Conservation (phyloP, 1,284 basidiomycete species). For the Microbotryomycetes sp. region DNA sequence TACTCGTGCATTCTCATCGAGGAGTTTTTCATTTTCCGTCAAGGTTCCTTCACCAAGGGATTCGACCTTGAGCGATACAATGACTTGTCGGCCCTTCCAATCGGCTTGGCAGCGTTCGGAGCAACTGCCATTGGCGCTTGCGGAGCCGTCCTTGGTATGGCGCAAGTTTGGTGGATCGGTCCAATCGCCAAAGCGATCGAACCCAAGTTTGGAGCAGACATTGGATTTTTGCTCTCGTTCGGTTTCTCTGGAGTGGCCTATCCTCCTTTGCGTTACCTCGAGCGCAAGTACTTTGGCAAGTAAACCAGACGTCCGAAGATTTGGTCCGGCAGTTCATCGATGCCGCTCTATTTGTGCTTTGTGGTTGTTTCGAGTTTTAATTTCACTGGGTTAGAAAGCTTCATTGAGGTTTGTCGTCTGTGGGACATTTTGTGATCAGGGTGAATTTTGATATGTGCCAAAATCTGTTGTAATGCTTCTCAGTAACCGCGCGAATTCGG, state of each 20-base stretch:
- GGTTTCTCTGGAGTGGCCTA: constrained; percentile 39
- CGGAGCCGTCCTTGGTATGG: constrained; percentile 40
- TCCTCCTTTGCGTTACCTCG: constrained; percentile 38
- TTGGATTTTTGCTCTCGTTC: constrained; percentile 37
- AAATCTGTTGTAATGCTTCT: no score
- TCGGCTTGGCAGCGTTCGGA: constrained; percentile 38
- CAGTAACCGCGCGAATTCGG: no score
- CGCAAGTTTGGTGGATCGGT: constrained; percentile 39
- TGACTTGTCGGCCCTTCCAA: constrained; percentile 28
- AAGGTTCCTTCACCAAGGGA: constrained; percentile 34
- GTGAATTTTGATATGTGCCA: no score
- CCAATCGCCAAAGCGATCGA: constrained; percentile 33
- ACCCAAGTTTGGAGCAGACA: constrained; percentile 3
- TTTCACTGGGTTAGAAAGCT: no score
- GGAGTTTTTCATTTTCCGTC: constrained; percentile 43
- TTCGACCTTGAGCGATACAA: constrained; percentile 42
- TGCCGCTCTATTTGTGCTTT: no score
- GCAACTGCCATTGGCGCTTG: constrained; percentile 36
- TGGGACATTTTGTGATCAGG: no score
- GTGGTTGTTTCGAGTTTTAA: no score
- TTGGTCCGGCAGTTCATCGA: no score
- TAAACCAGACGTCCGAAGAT: no score
- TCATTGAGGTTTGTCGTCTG: no score
- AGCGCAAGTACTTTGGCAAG: constrained; percentile 34
- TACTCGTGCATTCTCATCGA: constrained; percentile 40